Base-by-base conservation (phyloP, 768 basidiomycete genomes). In the Clitopilus passeckerianus region DNA sequence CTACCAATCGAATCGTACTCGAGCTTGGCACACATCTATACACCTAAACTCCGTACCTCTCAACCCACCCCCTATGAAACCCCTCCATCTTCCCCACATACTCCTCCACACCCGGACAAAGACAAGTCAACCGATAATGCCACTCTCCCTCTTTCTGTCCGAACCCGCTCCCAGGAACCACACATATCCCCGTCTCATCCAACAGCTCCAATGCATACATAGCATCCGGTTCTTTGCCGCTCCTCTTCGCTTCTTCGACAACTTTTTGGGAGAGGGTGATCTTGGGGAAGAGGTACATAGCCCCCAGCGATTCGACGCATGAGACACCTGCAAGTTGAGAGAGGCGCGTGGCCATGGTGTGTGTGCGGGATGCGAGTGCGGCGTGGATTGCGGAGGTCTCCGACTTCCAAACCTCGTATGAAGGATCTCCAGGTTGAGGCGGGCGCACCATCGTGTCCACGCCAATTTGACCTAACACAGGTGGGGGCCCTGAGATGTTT, bases 381-480 rank as follows among this genome's bases (percentile, higher is more conserved):
- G 79, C 76, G 69, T 94, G 92, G 65, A 90, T 97, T 3, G 80
- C 72, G 53, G 87, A 82, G 16, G 92, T 95, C 76, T 99, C 96
- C 68, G 85, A 70, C 70, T 89, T 83, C 89, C 89, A 99, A 14
- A 87, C 80, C 41, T 72, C 69, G 73, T 94, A 94, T 59, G 88
- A 91, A 66, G 84, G 81, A 1, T 88, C 83, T n/a, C 91, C 93
- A 14, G 78, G 71, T 63, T 83, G 81, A 1, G 96, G 96, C 18
- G 96, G 94, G 24, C 92, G 84, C n/a, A 98, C 90, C 81, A 97
- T 86, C 63, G 86, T 86, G 72, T 98, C 96, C 16, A 99, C 90
- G 44, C 92, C 94, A 69, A 99, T 86, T 77, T 98, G 93, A 22
- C 97, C 97, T 1, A 85, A 77, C 5, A 97, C 78, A 1, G 95